phyloP scores from a whole-genome alignment of 495 filamentous ascomycete genomes.

The Xeromyces bisporus region DNA sequence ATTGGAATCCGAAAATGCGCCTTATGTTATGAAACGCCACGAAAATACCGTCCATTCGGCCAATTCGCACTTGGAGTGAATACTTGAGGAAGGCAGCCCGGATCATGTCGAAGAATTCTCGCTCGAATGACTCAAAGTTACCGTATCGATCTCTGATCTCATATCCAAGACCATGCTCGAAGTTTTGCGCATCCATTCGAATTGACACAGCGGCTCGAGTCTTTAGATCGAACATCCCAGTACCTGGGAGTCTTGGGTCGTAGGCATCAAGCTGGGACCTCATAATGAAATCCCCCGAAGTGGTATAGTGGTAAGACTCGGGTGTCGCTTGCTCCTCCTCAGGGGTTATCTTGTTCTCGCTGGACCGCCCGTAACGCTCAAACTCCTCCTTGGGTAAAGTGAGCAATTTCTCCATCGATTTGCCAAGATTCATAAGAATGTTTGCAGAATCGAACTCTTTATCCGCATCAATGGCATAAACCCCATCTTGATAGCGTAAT shows the following conservation, averaged over 20 bases:
- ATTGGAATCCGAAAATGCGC: slow-evolving; percentile 96
- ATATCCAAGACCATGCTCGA: slow-evolving; percentile 66
- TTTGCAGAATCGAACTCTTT: slow-evolving; percentile 81
- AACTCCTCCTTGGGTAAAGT: slow-evolving; percentile 65
- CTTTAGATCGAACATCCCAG: slow-evolving; percentile 94
- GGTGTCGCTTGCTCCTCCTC: slow-evolving; percentile 47
- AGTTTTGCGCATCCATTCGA: slow-evolving; percentile 62
- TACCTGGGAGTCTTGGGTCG: slow-evolving; percentile 71
- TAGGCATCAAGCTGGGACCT: slow-evolving; percentile 89
- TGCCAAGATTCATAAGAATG: slow-evolving; percentile 75
- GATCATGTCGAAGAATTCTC: slow-evolving; percentile 95
- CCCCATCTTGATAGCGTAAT: slow-evolving; percentile 64
- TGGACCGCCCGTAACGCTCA: slow-evolving; percentile 60
- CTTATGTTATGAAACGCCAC: slow-evolving; percentile 94
- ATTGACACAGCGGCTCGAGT: slow-evolving; percentile 81
- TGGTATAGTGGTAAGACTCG: slow-evolving; percentile 80
- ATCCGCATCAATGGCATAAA: slow-evolving; percentile 94
- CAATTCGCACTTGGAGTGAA: slow-evolving; percentile 86
- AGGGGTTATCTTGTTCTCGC: slow-evolving; percentile 41
- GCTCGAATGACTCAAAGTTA: slow-evolving; percentile 75
- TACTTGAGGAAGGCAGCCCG: slow-evolving; percentile 91
- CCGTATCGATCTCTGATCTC: slow-evolving; percentile 63
- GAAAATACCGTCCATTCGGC: slow-evolving; percentile 96
- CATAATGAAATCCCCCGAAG: slow-evolving; percentile 79
- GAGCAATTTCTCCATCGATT: slow-evolving; percentile 93